These are phyloP conservation scores for Rutstroemia sp. DNA, from an alignment of 2,329 filamentous ascomycete species.

Conservation along the genomic window DNA sequence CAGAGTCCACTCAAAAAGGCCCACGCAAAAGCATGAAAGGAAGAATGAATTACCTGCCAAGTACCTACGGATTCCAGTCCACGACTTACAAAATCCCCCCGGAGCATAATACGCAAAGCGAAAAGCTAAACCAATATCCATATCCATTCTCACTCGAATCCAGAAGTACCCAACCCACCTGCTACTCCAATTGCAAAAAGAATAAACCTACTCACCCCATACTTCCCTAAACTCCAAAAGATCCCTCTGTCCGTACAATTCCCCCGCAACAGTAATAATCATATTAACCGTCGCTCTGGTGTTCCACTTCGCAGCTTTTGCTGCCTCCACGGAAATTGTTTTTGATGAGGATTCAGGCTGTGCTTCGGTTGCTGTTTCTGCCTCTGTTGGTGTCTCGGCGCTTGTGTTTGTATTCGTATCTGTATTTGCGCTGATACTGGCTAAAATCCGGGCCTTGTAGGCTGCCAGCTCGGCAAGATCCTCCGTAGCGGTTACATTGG, in stretches of 20 bases:
- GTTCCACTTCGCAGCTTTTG: slow-evolving; percentile 30
- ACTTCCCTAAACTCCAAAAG: slow-evolving; percentile 65
- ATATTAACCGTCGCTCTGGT: slow-evolving; percentile 72
- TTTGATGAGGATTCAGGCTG: background rate
- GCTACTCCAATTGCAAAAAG: background rate
- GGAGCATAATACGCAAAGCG: no score
- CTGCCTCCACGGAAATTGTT: background rate
- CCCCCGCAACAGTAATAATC: slow-evolving; percentile 81
- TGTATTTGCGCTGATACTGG: background rate
- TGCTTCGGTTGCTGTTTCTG: background rate
- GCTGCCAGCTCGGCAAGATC: background rate
- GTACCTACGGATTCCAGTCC: no score
- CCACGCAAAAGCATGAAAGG: no score
- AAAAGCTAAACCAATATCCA: no score
- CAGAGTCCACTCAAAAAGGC: no score
- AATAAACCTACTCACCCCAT: slow-evolving; percentile 31
- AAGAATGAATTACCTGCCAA: no score
- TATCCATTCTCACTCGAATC: no score
- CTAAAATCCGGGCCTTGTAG: background rate
- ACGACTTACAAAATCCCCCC: no score
- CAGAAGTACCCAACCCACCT: background rate
- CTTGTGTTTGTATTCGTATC: background rate
- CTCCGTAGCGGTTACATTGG: background rate
- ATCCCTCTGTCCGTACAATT: slow-evolving; percentile 85
- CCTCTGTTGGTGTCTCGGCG: background rate